These are phyloP conservation scores for Allantophomopsis lycopodina DNA, from an alignment of 2,329 filamentous ascomycete species.

Conservation along the genomic window DNA sequence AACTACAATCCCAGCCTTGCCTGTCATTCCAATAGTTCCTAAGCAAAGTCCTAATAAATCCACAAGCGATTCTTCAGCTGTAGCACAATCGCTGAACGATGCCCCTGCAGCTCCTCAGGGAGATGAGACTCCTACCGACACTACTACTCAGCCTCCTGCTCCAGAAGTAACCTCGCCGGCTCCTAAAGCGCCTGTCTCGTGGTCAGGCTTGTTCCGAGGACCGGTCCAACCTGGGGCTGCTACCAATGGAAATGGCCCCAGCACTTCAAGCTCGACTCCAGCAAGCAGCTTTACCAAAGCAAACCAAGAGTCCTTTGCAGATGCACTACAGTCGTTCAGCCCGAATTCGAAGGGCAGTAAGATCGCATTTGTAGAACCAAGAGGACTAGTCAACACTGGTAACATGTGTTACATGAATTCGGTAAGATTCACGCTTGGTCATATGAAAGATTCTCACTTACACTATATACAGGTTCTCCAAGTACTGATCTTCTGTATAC, in stretches of 20 bases:
- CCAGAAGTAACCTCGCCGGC: conserved; percentile 18
- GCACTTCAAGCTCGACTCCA: conserved; percentile 17
- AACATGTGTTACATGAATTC: conserved; percentile 99
- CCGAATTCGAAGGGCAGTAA: conserved; percentile 46
- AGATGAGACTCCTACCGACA: conserved; percentile 2
- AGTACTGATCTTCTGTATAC: conserved; percentile 84
- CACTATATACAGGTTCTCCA: conserved; percentile 60
- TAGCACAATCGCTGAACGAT: conserved; percentile 4
- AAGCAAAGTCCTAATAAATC: conserved; percentile 28
- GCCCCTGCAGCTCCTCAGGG: conserved; percentile 5
- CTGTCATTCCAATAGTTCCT: conserved; percentile 35
- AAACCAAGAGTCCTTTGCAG: conserved; percentile 52
- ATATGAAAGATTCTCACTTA: conserved; percentile 18
- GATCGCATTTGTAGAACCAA: conserved; percentile 76
- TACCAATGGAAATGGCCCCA: conserved; percentile 15
- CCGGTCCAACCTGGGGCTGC: conserved; percentile 23
- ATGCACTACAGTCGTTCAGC: conserved; percentile 63
- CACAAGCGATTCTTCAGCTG: conserved; percentile 8
- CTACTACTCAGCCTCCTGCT: conserved; percentile 4
- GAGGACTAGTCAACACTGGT: conserved; percentile 89
- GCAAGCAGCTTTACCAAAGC: conserved; percentile 21
- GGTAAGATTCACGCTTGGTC: conserved; percentile 37
- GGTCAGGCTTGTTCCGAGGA: conserved; percentile 53
- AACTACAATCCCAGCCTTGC: conserved; percentile 19
- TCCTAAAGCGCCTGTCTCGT: conserved; percentile 43